Evolutionary conservation across 2,329 filamentous ascomycete species (phyloP).

Genomic region (Sclerotinia subarctica): DNA sequence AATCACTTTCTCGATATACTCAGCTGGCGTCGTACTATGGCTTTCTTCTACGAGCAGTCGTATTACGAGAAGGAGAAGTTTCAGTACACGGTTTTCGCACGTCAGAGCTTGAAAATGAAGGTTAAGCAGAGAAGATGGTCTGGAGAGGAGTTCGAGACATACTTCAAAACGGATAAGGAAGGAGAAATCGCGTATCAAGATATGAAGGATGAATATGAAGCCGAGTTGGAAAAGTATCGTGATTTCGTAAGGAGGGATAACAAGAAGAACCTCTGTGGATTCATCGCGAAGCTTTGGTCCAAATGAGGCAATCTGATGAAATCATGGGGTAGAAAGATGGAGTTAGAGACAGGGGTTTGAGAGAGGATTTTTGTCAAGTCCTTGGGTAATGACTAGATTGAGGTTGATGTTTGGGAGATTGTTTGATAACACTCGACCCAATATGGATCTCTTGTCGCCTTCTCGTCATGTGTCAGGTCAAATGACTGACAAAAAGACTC

Average conservation of each 20-base stretch:
- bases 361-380: neutral
- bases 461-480: neutral
- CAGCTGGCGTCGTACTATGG: conserved; percentile 16
- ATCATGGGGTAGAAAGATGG: neutral
- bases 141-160: conserved; percentile 11
- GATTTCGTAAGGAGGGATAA: neutral
- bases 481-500: conserved; percentile 4
- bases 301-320: neutral
- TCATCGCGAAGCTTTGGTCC: conserved; percentile 14
- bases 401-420: neutral
- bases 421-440: neutral
- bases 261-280: neutral
- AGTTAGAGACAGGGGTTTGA: neutral
- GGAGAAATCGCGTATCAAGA: conserved; percentile 5
- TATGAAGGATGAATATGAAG: conserved; percentile 11
- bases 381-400: neutral
- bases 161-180: neutral
- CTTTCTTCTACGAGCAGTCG: conserved; percentile 17
- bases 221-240: conserved; percentile 7
- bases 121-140: conserved; percentile 4
- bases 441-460: conserved; percentile 1
- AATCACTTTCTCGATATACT: conserved; percentile 11
- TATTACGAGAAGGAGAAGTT: conserved; percentile 10
- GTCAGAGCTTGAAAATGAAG: conserved; percentile 9
- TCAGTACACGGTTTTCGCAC: conserved; percentile 4